A percentile compares a stretch with the other conserved stretches of the same genome.
phyloP scores from a whole-genome alignment of 257 asterid species.

The Handroanthus guayacan region DNA sequence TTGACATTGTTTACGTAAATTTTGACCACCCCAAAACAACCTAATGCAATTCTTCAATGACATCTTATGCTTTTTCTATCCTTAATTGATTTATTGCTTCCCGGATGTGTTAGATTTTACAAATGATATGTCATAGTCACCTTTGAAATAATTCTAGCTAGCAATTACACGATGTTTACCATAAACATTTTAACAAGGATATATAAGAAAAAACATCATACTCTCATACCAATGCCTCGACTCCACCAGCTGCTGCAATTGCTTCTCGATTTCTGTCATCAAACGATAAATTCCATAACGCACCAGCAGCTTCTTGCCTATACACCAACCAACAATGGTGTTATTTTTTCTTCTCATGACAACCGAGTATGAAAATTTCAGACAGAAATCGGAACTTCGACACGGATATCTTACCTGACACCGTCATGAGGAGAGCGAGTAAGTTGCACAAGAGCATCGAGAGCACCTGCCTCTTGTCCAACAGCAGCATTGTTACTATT shows the following conservation, averaged over 20 bases:
- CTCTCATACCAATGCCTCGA: slow-evolving; percentile 82
- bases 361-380: not conserved
- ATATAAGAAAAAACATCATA: not conserved
- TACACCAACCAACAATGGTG: slow-evolving; percentile 34
- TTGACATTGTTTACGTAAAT: not conserved
- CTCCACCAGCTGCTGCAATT: slow-evolving; percentile 88
- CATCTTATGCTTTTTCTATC: not conserved
- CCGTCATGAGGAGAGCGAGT: slow-evolving; percentile 78
- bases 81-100: slow-evolving; percentile 1
- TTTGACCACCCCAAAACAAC: not conserved
- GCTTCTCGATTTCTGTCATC: slow-evolving; percentile 91
- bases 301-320: slow-evolving; percentile 99
- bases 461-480: slow-evolving; percentile 86
- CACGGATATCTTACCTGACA: slow-evolving; percentile 60
- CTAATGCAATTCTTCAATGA: not conserved
- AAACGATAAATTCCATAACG: slow-evolving; percentile 87
- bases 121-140: not conserved
- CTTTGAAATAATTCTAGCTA: not conserved
- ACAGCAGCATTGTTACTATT: slow-evolving; percentile 79
- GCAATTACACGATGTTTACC: not conserved
- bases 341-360: slow-evolving; percentile 12
- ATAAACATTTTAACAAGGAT: not conserved
- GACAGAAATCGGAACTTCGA: slow-evolving; percentile 16
- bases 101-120: not conserved
- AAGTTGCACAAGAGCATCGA: slow-evolving; percentile 88